Evolutionary conservation across 78 protist species (phyloP), one percentile per base, ranked within the genome.

Genomic region (Dictyostelium capitatum): DNA sequence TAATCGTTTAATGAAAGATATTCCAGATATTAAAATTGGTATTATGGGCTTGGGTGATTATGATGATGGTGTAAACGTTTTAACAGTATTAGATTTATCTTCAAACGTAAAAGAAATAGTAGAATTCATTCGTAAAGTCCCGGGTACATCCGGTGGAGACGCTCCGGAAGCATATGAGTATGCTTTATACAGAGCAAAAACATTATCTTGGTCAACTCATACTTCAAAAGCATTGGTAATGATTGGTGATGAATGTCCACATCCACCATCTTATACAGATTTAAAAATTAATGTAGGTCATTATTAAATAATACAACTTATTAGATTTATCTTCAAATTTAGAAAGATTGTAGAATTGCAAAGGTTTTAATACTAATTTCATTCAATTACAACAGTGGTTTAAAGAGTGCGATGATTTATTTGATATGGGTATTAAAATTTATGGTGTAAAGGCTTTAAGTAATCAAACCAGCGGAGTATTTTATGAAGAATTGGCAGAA

Each of bases 11-110:
- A 81, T 95, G 65, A 46, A 80, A 43, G 95, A 81, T 25, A 95
- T 81, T 23, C 85, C 85, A 32, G 59, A 69, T 64, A 87, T 89
- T 50, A 57, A 78, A 30, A 95, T 95, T 69, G 96, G 92, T 51
- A 78, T 95, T 6, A 95, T 95, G 91, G 96, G 84, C 0, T 23
- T 81, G 15, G 96, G 96, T 25, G 96, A 95, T 41, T 95, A 84
- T 43, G 89, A 95, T 75, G 96, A 95, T 73, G 79, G 75, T 4
- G 46, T 0, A 19, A 70, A 70, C 41, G 90, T 89, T 2, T 14
- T 82, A 23, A 65, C 9, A 2, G 53, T 57, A 4, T 59, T 70
- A 12, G 95, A 95, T 56, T 32, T 95, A 20, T 48, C 79, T 37
- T 41, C 82, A 25, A 80, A 80, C 30, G 82, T 70, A 1, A 51